Evolutionary conservation across 2,329 filamentous ascomycete species (phyloP).

Genomic region (Aureobasidium melanogenum): DNA sequence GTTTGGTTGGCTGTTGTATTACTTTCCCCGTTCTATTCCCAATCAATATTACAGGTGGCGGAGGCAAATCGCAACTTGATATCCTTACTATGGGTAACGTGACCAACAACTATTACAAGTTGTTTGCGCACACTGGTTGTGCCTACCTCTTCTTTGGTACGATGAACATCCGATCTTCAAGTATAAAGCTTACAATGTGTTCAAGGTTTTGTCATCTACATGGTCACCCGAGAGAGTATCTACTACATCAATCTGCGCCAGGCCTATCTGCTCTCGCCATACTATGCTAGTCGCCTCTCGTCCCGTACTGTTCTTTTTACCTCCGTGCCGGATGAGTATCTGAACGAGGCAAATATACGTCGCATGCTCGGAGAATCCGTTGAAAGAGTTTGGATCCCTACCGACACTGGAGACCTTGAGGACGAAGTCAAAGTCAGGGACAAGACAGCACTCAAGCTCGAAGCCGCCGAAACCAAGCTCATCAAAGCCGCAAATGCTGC

Average conservation of each 20-base stretch:
- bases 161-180: conserved; percentile 11
- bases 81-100: conserved; percentile 74
- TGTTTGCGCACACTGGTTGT: conserved; percentile 74
- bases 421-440: conserved; percentile 76
- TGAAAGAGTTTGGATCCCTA: conserved; percentile 74
- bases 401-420: conserved; percentile 67
- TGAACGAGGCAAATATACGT: conserved; percentile 66
- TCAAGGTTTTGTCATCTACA: conserved; percentile 70
- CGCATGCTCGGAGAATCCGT: conserved; percentile 75
- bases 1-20: conserved; percentile 72
- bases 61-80: conserved; percentile 57
- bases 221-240: conserved; percentile 78
- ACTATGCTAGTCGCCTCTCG: conserved; percentile 77
- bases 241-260: conserved; percentile 91
- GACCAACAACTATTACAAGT: conserved; percentile 51
- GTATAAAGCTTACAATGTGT: neutral
- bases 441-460: conserved; percentile 69
- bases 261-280: conserved; percentile 78
- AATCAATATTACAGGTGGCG: conserved; percentile 75
- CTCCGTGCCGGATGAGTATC: conserved; percentile 69
- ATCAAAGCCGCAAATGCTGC: conserved; percentile 69
- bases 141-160: conserved; percentile 70
- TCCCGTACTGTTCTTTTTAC: conserved; percentile 86
- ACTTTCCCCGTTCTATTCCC: conserved; percentile 87
- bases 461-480: conserved; percentile 77